Base-by-base conservation (phyloP, 257 asterid genomes). In the Ballota nigra region DNA sequence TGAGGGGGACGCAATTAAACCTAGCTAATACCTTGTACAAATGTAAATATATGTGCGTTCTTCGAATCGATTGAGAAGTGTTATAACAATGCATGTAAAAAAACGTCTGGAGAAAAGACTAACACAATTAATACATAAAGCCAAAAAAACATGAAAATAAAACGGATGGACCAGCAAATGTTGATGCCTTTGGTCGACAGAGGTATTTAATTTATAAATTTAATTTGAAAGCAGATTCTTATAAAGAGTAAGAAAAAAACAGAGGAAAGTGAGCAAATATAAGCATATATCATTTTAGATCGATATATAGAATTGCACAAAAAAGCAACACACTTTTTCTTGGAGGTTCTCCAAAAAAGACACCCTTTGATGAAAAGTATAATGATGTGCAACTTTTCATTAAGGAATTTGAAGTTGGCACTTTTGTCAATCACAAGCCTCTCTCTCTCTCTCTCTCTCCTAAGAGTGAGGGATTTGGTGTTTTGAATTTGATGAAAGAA, bases 351-450 rank as follows among this genome's bases (percentile, higher is more conserved):
- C 10, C 61, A 69, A 75, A 64, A 62, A 67, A 64, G 59, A 72
- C 70, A 70, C 34, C 77, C 77, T 83, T 81, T 75, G 79, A 80
- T 65, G 80, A 75, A 88, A 87, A 86, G 94, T 79, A 68, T 76
- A 75, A 85, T 86, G 86, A 87, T 85, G 80, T 77, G 81, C 78
- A 83, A 82, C 92, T 87, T 88, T 88, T 75, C 63, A 80, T 76
- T 56, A 70, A 68, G 91, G 86, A 85, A 82, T 60, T 78, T 58
- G 55, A 79, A 77, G 80, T 76, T 78, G 61, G 13, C 22, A 78
- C 93, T 86, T 87, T 88, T 87, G 97, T 86, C 62, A 80, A 57
- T 52, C 75, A 66, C 80, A 89, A 86, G 96, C 79, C 88, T 80
- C 7, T 33, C 23, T 47, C 23, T 47, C 23, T 49, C 57, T 45